Percentiles rank a stretch among this genome's conserved stretches.
phyloP scores from a whole-genome alignment of 805 yeast genomes.

The Candida insectalens region DNA sequence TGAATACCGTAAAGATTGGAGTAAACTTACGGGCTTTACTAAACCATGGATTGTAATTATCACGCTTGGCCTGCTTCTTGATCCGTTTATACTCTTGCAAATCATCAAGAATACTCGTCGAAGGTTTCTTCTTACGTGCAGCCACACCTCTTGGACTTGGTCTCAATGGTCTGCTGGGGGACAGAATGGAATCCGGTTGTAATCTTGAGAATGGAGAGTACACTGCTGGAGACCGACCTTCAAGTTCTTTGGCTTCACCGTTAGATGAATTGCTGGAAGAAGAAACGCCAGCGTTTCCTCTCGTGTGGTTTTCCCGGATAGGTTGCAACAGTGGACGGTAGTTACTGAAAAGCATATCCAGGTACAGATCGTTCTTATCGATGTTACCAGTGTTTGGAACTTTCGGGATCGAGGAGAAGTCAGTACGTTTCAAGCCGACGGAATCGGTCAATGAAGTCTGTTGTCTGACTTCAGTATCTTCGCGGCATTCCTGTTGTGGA shows the following conservation, averaged over 20 bases:
- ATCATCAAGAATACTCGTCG: slow-evolving; percentile 19
- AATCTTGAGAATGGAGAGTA: neutral
- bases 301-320: slow-evolving; percentile 18
- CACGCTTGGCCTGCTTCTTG: slow-evolving; percentile 10
- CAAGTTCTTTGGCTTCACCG: no score
- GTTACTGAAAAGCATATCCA: slow-evolving; percentile 21
- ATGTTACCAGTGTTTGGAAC: slow-evolving; percentile 24
- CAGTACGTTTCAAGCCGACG: no score
- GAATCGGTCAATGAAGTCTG: no score
- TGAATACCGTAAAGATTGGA: slow-evolving; percentile 21
- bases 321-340: slow-evolving; percentile 23
- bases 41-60: slow-evolving; percentile 21
- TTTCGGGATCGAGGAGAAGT: slow-evolving; percentile 14
- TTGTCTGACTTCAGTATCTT: no score
- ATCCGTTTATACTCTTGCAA: slow-evolving; percentile 17
- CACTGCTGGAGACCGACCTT: neutral
- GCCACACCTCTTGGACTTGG: neutral
- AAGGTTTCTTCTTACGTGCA: slow-evolving; percentile 7
- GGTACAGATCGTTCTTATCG: slow-evolving; percentile 16
- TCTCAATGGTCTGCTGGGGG: neutral
- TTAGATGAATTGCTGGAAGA: neutral
- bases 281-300: slow-evolving; percentile 3
- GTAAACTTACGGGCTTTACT: slow-evolving; percentile 16
- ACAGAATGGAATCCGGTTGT: neutral
- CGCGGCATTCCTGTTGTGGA: no score